Conservation (phyloP, 306 rosid species). For the Alnus rubra region DNA sequence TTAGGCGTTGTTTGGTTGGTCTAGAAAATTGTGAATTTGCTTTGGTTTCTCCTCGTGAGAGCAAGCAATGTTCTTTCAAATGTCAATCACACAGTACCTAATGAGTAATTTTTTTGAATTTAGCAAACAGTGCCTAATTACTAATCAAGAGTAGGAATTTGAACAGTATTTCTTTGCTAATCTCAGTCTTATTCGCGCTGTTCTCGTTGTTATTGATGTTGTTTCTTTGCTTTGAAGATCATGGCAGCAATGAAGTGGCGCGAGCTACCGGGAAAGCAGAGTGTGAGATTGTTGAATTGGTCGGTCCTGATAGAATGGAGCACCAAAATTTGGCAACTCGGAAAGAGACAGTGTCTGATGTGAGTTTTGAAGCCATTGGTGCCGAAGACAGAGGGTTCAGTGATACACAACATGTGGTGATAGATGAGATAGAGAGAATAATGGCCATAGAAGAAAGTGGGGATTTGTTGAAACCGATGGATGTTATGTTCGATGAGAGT, state of each 20-base stretch:
- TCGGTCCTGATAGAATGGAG: slow-evolving; percentile 20
- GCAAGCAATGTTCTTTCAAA: not conserved
- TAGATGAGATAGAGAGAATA: slow-evolving; percentile 30
- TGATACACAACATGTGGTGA: slow-evolving; percentile 5
- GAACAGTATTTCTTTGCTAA: not conserved
- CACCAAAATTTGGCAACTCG: slow-evolving; percentile 7
- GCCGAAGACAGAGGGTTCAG: slow-evolving; percentile 14
- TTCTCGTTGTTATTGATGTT: slow-evolving; percentile 9
- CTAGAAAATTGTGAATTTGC: not conserved
- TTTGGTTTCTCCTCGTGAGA: not conserved
- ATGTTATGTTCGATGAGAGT: slow-evolving; percentile 8
- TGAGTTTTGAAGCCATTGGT: slow-evolving; percentile 29
- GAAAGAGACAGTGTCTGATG: slow-evolving; percentile 22
- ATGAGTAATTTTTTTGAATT: not conserved
- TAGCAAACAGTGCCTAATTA: not conserved
- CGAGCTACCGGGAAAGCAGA: slow-evolving; percentile 33
- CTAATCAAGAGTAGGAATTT: too few species aligned
- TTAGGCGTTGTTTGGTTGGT: not conserved
- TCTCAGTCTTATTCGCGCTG: not conserved
- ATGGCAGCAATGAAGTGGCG: slow-evolving; percentile 30
- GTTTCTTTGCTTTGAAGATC: slow-evolving; percentile 33
- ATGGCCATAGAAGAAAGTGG: slow-evolving; percentile 32
- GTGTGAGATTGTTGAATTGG: slow-evolving; percentile 11
- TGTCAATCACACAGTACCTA: not conserved
- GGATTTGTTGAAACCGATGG: slow-evolving; percentile 10